Base-by-base conservation (phyloP, 2,329 filamentous ascomycete genomes). In the Trichoderma polysporum region DNA sequence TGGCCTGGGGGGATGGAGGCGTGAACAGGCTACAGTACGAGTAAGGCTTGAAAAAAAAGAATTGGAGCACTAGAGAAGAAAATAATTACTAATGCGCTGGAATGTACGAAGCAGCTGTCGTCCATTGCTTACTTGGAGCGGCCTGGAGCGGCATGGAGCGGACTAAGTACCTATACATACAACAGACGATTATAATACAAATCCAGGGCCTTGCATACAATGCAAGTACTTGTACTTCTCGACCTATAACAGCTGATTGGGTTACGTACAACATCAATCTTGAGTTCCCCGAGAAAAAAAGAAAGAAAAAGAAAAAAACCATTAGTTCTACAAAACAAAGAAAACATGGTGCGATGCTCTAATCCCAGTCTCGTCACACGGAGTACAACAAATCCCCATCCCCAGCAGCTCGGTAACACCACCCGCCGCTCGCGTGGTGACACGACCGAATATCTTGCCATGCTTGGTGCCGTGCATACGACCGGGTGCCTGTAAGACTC, bases 371-470 rank as follows among this genome's bases (percentile, higher is more conserved):
- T 53, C 27, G 41, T 45, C 41, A 45, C n/a, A 12, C n/a, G 22
- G 9, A 19, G 41, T 19, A 45, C n/a, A 19, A 45, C 9, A 41
- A 10, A 4, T 19, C 7, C n/a, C 41, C 41, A 25, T 53, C 50
- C 27, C 50, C 27, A 53, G 50, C 22, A 53, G 41, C 50, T 39
- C 27, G 60, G 60, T 64, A 64, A 33, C 60, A 64, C 60, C 60
- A 64, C 60, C 60, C 37, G 49, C 49, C 19, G 35, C 53, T 56
- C 53, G 53, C 53, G 53, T 56, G 52, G 31, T 64, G 50, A 64
- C 29, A 47, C 60, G 50, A 17, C 37, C 50, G 19, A 61, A 17
- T n/a, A 27, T 61, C 58, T 61, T 61, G 58, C 58, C 58, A 61
- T 61, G 39, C n/a, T n/a, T n/a, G n/a, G n/a, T 45, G 41, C 41